These are phyloP conservation scores for Speleostelium caveatum DNA, from an alignment of 78 protist genomes.

Conservation along the genomic window DNA sequence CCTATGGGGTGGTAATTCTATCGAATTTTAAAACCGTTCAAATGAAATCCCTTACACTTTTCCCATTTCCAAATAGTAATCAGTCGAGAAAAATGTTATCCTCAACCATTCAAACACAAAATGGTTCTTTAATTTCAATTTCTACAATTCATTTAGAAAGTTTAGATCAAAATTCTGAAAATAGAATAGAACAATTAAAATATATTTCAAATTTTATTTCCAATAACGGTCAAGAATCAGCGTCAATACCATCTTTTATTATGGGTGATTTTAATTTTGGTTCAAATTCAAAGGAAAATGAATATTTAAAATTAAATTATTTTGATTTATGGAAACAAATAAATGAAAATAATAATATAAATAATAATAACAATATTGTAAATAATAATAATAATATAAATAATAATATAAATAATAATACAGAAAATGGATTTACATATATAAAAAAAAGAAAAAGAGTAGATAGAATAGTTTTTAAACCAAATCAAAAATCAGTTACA, in stretches of 20 bases:
- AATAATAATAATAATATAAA: conserved; percentile 5
- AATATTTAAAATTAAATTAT: background rate
- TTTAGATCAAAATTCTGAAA: conserved; percentile 2
- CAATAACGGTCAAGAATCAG: background rate
- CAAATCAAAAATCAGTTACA: background rate
- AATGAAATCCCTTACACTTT: conserved; percentile 1
- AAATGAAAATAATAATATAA: background rate
- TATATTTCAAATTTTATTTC: background rate
- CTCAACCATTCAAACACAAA: background rate
- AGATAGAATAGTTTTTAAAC: conserved; percentile 27
- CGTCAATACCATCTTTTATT: background rate
- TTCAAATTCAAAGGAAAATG: conserved; percentile 11
- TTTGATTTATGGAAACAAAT: conserved; percentile 40
- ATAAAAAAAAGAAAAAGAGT: conserved; percentile 31
- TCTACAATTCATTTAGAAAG: conserved; percentile 66
- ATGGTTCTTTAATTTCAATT: conserved; percentile 20
- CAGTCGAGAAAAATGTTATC: conserved; percentile 22
- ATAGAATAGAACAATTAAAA: conserved; percentile 44
- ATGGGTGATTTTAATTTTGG: conserved; percentile 69
- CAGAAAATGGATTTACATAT: conserved; percentile 8
- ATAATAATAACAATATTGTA: conserved; percentile 7
- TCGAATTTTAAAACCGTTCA: conserved; percentile 7
- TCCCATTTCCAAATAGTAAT: conserved; percentile 35
- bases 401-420: background rate
- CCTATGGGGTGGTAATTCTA: conserved; percentile 47